Evolutionary conservation across 2,329 filamentous ascomycete genomes (phyloP).

Genomic region (Penicillium sp.): DNA sequence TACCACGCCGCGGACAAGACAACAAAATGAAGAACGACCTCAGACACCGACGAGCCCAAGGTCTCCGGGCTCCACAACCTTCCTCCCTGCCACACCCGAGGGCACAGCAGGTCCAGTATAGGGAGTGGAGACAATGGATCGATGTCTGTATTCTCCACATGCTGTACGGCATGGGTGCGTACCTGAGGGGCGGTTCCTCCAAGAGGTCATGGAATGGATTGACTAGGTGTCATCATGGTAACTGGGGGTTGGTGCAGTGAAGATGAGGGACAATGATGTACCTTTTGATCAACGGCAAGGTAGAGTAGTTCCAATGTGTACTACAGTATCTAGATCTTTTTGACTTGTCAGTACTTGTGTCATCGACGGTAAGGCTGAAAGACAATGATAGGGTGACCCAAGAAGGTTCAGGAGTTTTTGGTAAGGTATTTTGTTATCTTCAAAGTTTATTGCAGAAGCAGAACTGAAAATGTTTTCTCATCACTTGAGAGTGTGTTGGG

Average conservation of each 20-base stretch:
- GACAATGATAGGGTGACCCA: slow-evolving; percentile 14
- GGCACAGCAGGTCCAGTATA: slow-evolving; percentile 45
- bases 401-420: slow-evolving; percentile 52
- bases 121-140: slow-evolving; percentile 40
- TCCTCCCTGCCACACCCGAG: slow-evolving; percentile 36
- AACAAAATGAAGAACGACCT: slow-evolving; percentile 20
- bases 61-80: slow-evolving; percentile 44
- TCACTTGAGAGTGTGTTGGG: slow-evolving; percentile 37
- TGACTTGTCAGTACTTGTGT: slow-evolving; percentile 20
- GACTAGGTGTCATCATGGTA: slow-evolving; percentile 62
- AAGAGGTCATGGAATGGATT: slow-evolving; percentile 63
- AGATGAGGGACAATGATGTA: slow-evolving; percentile 20
- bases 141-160: slow-evolving; percentile 18
- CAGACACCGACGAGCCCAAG: slow-evolving; percentile 29
- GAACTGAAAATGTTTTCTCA: slow-evolving; percentile 61
- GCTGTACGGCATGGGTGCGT: slow-evolving; percentile 21
- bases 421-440: slow-evolving; percentile 62
- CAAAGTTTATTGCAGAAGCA: slow-evolving; percentile 62
- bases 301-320: background rate
- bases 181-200: slow-evolving; percentile 42
- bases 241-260: slow-evolving; percentile 14
- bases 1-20: slow-evolving; percentile 15
- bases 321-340: slow-evolving; percentile 14
- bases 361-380: slow-evolving; percentile 11
- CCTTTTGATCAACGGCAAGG: slow-evolving; percentile 17